These are phyloP conservation scores for Mycena floridula DNA, from an alignment of 768 basidiomycete genomes.

Conservation along the genomic window DNA sequence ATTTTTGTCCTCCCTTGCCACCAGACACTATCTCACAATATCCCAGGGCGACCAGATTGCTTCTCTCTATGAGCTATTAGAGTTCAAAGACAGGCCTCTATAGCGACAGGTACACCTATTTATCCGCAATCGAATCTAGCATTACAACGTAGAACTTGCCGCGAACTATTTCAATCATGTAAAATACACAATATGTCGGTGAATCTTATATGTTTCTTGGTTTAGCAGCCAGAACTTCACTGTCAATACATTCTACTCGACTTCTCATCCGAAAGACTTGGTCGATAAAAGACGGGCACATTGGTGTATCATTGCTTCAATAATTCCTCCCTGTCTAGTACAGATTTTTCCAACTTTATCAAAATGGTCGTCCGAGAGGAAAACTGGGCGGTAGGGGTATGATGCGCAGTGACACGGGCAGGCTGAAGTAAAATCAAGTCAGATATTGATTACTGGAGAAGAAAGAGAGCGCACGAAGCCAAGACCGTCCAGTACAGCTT, in stretches of 20 bases:
- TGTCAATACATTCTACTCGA: too few relatives aligned
- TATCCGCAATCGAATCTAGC: too few relatives aligned
- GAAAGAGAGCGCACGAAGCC: constrained; percentile 67
- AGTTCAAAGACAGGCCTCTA: constrained; percentile 62
- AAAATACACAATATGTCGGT: too few relatives aligned
- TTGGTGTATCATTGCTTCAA: constrained; percentile 62
- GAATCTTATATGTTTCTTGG: too few relatives aligned
- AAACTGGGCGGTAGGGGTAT: constrained; percentile 74
- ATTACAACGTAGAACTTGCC: too few relatives aligned
- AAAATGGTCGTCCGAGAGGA: constrained; percentile 92
- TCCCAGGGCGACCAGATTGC: constrained; percentile 88
- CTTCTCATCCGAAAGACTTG: too few relatives aligned
- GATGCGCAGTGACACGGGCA: constrained; percentile 93
- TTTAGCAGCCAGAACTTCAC: too few relatives aligned
- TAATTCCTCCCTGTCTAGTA: constrained; percentile 91
- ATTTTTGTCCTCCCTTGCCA: constrained; percentile 6
- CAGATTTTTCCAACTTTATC: constrained; percentile 91
- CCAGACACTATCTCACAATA: constrained; percentile 4
- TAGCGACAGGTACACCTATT: too few relatives aligned
- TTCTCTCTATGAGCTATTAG: constrained; percentile 78
- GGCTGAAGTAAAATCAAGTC: constrained; percentile 47
- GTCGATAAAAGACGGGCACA: too few relatives aligned
- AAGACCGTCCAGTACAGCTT: constrained; percentile 91
- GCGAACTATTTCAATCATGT: too few relatives aligned
- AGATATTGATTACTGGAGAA: too few relatives aligned